phyloP scores from a whole-genome alignment of 805 yeast genomes.

The Yamadazyma scolyti region DNA sequence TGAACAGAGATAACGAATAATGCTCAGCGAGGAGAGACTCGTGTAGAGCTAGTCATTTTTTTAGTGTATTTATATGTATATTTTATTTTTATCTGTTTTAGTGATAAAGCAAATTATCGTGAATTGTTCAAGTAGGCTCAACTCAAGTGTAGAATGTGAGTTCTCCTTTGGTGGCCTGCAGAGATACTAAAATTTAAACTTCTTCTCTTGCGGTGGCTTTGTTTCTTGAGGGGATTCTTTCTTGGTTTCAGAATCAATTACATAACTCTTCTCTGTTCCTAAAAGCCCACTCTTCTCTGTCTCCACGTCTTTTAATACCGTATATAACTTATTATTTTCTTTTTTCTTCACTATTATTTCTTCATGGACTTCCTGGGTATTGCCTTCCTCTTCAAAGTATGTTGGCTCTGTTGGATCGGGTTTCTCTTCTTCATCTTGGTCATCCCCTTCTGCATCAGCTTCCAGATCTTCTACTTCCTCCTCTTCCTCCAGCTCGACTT shows the following conservation, averaged over 20 bases:
- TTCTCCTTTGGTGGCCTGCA: no score
- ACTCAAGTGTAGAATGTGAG: no score
- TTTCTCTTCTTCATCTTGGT: conserved; percentile 54
- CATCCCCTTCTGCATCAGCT: conserved; percentile 35
- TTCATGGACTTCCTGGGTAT: conserved; percentile 4
- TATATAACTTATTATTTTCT: conserved; percentile 9
- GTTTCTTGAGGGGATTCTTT: not conserved
- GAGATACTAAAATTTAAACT: conserved; percentile 1
- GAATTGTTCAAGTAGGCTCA: no score
- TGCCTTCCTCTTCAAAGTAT: conserved; percentile 2
- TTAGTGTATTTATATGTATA: no score
- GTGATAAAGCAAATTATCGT: no score
- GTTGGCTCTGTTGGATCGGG: conserved; percentile 33
- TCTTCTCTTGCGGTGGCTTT: conserved; percentile 1
- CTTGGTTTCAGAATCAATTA: no score
- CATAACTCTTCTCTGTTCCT: not conserved
- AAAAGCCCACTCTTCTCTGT: no score
- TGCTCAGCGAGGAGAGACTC: no score
- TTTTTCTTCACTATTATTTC: conserved; percentile 1
- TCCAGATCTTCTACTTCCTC: conserved; percentile 43
- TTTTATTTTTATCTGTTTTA: no score
- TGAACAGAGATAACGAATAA: no score
- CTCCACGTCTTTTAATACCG: conserved; percentile 18
- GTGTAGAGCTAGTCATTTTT: no score
- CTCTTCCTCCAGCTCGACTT: conserved; percentile 48